Conservation (phyloP, 2,329 filamentous ascomycete genomes). For the Colletotrichum neosansevieriae region DNA sequence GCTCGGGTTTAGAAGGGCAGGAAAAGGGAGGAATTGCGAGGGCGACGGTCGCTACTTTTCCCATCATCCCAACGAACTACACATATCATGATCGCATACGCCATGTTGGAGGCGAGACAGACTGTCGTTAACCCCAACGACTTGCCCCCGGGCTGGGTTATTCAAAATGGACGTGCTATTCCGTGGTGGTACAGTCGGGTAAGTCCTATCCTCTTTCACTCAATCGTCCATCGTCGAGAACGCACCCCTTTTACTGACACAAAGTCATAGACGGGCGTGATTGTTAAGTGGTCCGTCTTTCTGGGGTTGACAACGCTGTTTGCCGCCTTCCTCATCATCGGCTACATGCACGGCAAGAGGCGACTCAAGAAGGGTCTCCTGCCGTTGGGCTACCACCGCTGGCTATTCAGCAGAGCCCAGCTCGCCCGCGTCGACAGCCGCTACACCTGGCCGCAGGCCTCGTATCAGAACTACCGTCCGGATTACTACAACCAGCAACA, state of each 20-base stretch:
- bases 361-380: constrained; percentile 74
- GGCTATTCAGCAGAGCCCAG: constrained; percentile 62
- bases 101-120: constrained; percentile 33
- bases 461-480: constrained; percentile 56
- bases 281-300: constrained; percentile 80
- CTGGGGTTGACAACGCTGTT: constrained; percentile 70
- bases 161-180: constrained; percentile 43
- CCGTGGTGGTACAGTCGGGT: constrained; percentile 47
- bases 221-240: neutral
- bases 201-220: neutral
- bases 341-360: constrained; percentile 76
- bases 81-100: constrained; percentile 26
- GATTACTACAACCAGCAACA: constrained; percentile 47
- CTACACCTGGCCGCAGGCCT: constrained; percentile 56
- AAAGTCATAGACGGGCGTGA: constrained; percentile 65
- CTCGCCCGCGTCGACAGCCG: constrained; percentile 61
- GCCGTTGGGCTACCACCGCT: constrained; percentile 78
- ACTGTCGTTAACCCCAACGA: constrained; percentile 34
- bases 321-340: constrained; percentile 72
- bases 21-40: constrained; percentile 1
- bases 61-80: neutral
- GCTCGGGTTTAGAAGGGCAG: constrained; percentile 1
- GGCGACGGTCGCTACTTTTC: constrained; percentile 11
- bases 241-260: constrained; percentile 7
- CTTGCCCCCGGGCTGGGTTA: constrained; percentile 45